Evolutionary conservation across 331 rosid species (phyloP).

Genomic region (Dryas integrifolia): DNA sequence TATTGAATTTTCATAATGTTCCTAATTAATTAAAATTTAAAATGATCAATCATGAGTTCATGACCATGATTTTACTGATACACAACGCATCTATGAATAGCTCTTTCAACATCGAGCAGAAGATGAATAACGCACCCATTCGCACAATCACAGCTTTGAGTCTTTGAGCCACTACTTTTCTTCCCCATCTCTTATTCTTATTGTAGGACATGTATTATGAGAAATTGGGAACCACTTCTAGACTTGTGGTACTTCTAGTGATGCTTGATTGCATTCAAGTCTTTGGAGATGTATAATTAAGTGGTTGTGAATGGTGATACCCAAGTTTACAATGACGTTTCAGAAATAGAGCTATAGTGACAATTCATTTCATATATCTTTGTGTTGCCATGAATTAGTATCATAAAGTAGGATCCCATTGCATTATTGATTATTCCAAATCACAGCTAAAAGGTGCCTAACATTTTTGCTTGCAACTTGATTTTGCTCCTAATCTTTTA

Average conservation of each 20-base stretch:
- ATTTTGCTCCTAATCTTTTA: no score
- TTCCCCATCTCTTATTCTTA: no score
- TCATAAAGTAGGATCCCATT: constrained; percentile 6
- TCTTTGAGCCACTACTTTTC: not conserved
- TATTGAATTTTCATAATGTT: no score
- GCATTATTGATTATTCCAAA: not conserved
- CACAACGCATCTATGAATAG: not conserved
- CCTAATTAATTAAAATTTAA: no score
- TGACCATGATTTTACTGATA: not conserved
- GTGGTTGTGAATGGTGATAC: not conserved
- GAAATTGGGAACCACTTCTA: not conserved
- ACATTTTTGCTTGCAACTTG: not conserved
- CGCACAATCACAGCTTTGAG: not conserved
- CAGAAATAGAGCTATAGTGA: not conserved
- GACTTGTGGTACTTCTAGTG: not conserved
- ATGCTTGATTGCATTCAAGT: not conserved
- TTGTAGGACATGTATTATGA: no score
- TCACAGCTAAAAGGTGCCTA: constrained; percentile 4
- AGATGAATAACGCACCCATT: no score
- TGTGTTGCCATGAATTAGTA: not conserved
- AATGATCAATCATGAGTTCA: not conserved
- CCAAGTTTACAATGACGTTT: not conserved
- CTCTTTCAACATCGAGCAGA: not conserved
- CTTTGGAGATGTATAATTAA: not conserved
- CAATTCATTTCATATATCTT: not conserved